These are phyloP conservation scores for Fusarium coicis DNA, from an alignment of 2,329 filamentous ascomycete species.

Conservation along the genomic window DNA sequence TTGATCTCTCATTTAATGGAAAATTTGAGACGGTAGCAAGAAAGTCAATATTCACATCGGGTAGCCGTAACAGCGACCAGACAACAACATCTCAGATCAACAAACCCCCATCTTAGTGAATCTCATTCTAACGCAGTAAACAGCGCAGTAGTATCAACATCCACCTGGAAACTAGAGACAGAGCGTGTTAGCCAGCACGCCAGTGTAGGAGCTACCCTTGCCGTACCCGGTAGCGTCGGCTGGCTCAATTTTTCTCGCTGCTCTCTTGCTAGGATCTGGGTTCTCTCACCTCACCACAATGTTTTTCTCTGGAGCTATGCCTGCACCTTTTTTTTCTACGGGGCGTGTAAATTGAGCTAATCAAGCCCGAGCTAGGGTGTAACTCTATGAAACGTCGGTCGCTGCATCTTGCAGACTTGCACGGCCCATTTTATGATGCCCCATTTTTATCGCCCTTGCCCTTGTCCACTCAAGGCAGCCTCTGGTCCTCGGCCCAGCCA, in stretches of 20 bases:
- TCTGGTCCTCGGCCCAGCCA: constrained; percentile 41
- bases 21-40: neutral
- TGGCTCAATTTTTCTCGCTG: constrained; percentile 34
- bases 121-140: constrained; percentile 30
- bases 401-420: constrained; percentile 35
- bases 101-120: constrained; percentile 24
- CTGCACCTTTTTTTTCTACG: constrained; percentile 2
- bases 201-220: constrained; percentile 38
- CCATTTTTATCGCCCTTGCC: constrained; percentile 37
- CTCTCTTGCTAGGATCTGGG: neutral
- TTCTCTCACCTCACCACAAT: neutral
- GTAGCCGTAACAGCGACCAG: constrained; percentile 34
- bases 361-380: constrained; percentile 27
- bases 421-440: constrained; percentile 19
- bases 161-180: constrained; percentile 25
- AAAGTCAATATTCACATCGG: neutral
- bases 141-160: constrained; percentile 33
- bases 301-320: neutral
- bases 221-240: constrained; percentile 43
- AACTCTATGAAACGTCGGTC: constrained; percentile 38
- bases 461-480: constrained; percentile 25
- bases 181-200: constrained; percentile 36
- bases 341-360: constrained; percentile 23
- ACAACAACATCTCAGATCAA: constrained; percentile 32
- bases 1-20: neutral